Base-by-base conservation (phyloP, 768 basidiomycete species). In the Russula lepida region DNA sequence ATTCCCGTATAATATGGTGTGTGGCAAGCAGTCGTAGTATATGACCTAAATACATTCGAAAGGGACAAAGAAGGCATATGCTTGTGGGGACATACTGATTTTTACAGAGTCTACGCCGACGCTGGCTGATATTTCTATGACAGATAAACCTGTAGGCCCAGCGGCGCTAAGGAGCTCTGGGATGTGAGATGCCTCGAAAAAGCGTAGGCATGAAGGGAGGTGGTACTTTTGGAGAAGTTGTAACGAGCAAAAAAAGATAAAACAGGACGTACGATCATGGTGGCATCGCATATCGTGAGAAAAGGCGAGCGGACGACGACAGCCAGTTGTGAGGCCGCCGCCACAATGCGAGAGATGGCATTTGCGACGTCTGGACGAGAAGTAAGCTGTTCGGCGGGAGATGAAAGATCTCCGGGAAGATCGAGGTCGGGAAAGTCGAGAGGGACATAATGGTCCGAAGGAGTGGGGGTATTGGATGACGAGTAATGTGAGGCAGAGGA, bases 1-100 rank as follows among this genome's bases (percentile, higher is more conserved):
- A 75, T 71, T 92, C 90, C 44, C 79, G 77, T 33, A 88, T 76
- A 55, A 91, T 80, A 69, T 91, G 88, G 68, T 89, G 87, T 0
- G 89, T 88, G 12, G 88, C 88, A 48, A 92, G 79, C 25, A 90
- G 76, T 47, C 89, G 84, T 43, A 92, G 78, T 35, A 82, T 79
- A 67, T 90, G 89, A 4, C 83, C 88, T 89, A 19, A 32, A 47
- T 48, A 37, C n/a, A 43, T 41, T 59, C 12, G 30, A 21, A 48
- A 21, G 25, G 32, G 23, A 33, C 17, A 41, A 44, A 21, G 9
- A 15, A 46, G 23, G 50, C 17, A 46, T 33, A 53, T 44, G 6
- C 58, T 44, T 27, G 64, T 23, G 55, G 30, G 68, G 55, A 64
- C 74, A 41, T 43, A 84, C 85, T 82, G 41, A 86, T 75, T 72